Percentiles rank a stretch among this genome's conserved stretches.
These are phyloP conservation scores for Aquilaria malaccensis DNA, from an alignment of 345 rosid genomes.

Conservation along the genomic window DNA sequence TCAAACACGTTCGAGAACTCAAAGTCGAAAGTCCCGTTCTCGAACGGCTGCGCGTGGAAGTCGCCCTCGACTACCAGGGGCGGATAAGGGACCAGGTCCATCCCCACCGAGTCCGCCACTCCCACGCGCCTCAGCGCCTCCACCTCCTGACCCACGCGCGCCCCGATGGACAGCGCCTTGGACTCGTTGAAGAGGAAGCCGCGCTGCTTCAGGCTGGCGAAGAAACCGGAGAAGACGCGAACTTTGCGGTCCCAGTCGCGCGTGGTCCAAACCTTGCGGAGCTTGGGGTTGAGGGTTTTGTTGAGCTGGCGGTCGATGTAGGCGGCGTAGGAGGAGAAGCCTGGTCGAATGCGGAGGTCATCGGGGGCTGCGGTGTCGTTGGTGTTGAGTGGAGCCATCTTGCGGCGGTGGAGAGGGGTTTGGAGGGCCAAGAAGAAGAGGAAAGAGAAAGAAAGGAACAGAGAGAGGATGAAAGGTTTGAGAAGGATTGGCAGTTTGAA, in stretches of 20 bases:
- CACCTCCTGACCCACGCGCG: constrained; percentile 91
- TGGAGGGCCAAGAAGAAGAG: constrained; percentile 27
- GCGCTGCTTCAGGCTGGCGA: constrained; percentile 24
- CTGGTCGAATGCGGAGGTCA: constrained; percentile 59
- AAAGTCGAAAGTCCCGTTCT: constrained; percentile 57
- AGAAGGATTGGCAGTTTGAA: too few species aligned
- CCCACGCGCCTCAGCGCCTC: constrained; percentile 68
- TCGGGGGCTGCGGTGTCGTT: constrained; percentile 2
- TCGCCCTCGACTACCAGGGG: constrained; percentile 74
- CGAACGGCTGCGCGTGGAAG: constrained; percentile 77
- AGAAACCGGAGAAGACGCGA: constrained; percentile 60
- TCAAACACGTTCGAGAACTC: constrained; percentile 96
- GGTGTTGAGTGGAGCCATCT: not conserved
- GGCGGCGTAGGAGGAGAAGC: constrained; percentile 68
- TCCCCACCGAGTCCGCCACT: constrained; percentile 60
- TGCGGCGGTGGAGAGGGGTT: too few species aligned
- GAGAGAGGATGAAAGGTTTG: constrained; percentile 25
- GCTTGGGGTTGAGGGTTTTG: constrained; percentile 84
- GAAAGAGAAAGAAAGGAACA: constrained; percentile 22
- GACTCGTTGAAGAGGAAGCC: constrained; percentile 46
- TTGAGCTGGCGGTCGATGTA: constrained; percentile 93
- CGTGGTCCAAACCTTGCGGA: constrained; percentile 65
- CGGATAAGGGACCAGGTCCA: constrained; percentile 82
- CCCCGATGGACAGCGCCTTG: constrained; percentile 71
- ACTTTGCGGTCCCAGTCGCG: constrained; percentile 92